phyloP scores from a whole-genome alignment of 345 rosid genomes.

The Syzygium oleosum region DNA sequence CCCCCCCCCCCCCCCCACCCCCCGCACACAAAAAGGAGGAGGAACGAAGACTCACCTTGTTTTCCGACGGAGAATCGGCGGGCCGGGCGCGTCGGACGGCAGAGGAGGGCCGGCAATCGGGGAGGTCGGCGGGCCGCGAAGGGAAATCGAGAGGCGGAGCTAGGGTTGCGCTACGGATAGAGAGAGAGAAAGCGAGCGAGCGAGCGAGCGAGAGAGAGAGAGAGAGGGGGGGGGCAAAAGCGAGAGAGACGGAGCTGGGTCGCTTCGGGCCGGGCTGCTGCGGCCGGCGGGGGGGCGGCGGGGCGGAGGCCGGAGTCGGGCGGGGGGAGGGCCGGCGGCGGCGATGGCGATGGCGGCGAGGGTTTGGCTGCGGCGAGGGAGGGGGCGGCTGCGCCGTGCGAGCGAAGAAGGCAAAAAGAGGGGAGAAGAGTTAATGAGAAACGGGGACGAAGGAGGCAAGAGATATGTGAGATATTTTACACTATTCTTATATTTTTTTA shows the following conservation, averaged over 20 bases:
- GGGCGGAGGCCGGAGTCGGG: not conserved
- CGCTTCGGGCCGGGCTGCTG: not conserved
- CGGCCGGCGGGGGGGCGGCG: not conserved
- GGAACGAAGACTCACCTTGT: not conserved
- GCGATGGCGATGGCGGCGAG: not conserved
- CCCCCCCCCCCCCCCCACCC: too few species aligned
- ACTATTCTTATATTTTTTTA: not conserved
- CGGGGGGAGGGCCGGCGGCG: not conserved
- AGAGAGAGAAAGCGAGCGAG: not conserved
- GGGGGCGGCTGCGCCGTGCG: not conserved
- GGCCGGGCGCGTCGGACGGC: not conserved
- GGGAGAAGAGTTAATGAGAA: not conserved
- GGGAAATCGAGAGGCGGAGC: not conserved
- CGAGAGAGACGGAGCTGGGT: not conserved
- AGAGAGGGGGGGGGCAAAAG: not conserved
- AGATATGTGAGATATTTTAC: not conserved
- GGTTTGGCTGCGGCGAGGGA: not conserved
- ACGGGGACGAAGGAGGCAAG: not conserved
- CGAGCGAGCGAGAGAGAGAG: not conserved
- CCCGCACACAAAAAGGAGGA: not conserved
- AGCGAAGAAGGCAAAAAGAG: not conserved
- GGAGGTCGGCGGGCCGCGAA: not conserved
- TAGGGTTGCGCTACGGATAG: not conserved
- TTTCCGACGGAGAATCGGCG: not conserved
- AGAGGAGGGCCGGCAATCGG: not conserved